Evolutionary conservation across 192 early-diverging fungal genomes (phyloP), one percentile per base, ranked within the genome.

Genomic region (Entophlyctis helioformis): DNA sequence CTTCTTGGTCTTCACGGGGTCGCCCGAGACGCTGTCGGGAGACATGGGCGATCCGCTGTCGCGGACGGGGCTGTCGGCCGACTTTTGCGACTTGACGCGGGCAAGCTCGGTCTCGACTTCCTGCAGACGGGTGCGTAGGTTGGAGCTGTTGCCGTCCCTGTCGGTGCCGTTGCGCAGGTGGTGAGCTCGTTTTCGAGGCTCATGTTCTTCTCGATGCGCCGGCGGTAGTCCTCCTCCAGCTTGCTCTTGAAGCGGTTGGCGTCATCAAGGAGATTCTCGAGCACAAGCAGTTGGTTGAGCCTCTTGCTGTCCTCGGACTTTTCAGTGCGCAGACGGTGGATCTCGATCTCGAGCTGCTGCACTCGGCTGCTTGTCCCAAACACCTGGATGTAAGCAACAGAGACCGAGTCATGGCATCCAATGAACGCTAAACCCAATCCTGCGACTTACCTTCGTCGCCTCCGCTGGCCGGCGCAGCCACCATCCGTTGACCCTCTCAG

Each of bases 201-300:
- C 23, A 81, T 39, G 60, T 74, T 80, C 33, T 51, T 45, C 28
- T 78, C 66, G 38, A 59, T 66, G 15, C 62, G 59, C 34, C 66
- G 51, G 31, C 68, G 50, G 54, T 80, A 83, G 37, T 85, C 62
- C 19, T 58, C 48, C 62, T 85, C 72, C 33, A 67, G 80, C 46
- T 72, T 78, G 27, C 46, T 36, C 44, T 82, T 83, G 26, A 72
- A 36, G 23, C 67, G 53, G 27, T 72, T 69, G 9, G 74, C 59
- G 43, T 85, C 82, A 16, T 80, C 67, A 29, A 85, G 54, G 20
- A 73, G 45, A 46, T 68, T 72, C 54, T 85, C 64, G 33, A 85
- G 56, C 25, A 69, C 52, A 15, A 60, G 36, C 0, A 75, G 51
- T 32, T 56, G 64, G 10, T 64, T 58, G 7, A n/a, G n/a, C n/a